These are phyloP conservation scores for Omphalea diandra DNA, from an alignment of 441 rosid genomes.

Conservation along the genomic window DNA sequence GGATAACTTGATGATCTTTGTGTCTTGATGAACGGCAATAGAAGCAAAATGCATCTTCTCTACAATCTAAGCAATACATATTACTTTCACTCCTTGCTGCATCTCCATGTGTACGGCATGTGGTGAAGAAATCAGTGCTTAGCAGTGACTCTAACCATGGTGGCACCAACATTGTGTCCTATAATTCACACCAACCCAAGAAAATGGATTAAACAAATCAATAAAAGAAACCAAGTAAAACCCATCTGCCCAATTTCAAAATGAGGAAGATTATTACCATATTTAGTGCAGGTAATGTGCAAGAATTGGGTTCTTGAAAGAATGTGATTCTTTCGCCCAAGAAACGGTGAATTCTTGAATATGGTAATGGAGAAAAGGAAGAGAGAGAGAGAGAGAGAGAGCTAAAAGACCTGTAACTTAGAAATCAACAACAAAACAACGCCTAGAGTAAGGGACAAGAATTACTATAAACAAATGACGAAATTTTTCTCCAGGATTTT, in stretches of 20 bases:
- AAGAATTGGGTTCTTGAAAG: slow-evolving; percentile 11
- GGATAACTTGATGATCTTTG: slow-evolving; percentile 69
- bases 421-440: slow-evolving; percentile 46
- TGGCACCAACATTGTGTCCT: slow-evolving; percentile 44
- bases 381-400: slow-evolving; percentile 8
- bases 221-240: neutral
- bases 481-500: slow-evolving; percentile 7
- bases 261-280: slow-evolving; percentile 24
- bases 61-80: slow-evolving; percentile 65
- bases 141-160: slow-evolving; percentile 68
- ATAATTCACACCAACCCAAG: neutral
- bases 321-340: slow-evolving; percentile 13
- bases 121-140: slow-evolving; percentile 50
- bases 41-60: slow-evolving; percentile 57
- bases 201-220: neutral
- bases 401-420: slow-evolving; percentile 34
- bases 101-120: slow-evolving; percentile 50
- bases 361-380: slow-evolving; percentile 1
- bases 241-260: neutral
- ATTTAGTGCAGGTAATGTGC: slow-evolving; percentile 20
- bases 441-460: slow-evolving; percentile 33
- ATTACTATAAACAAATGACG: slow-evolving; percentile 29
- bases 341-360: slow-evolving; percentile 3
- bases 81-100: slow-evolving; percentile 65
- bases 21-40: slow-evolving; percentile 71